A percentile compares a stretch with the other conserved stretches of the same genome.
phyloP scores from a whole-genome alignment of 495 filamentous ascomycete species.

The Aspergillus mulundensis region DNA sequence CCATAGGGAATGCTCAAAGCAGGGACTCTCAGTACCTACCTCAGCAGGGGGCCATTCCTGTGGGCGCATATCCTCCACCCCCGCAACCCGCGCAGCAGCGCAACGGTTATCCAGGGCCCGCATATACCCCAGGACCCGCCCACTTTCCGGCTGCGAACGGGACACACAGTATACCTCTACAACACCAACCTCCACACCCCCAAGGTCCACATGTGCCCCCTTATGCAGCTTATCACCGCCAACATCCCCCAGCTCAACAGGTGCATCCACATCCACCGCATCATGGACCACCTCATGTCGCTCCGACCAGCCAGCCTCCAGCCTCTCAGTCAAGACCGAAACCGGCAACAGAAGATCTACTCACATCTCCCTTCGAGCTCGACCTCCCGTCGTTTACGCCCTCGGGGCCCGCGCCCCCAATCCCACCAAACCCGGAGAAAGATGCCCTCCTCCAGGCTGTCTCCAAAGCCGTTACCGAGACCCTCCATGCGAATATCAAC shows the following conservation, averaged over 20 bases:
- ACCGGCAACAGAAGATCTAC: conserved; percentile 60
- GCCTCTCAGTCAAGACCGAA: conserved; percentile 42
- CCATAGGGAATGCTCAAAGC: conserved; percentile 6
- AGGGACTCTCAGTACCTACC: conserved; percentile 18
- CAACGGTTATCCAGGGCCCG: conserved; percentile 18
- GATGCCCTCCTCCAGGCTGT: conserved; percentile 79
- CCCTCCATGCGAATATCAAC: conserved; percentile 57
- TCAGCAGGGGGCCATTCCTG: conserved; percentile 1
- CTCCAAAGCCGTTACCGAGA: conserved; percentile 60
- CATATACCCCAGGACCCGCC: conserved; percentile 13
- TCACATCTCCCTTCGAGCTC: conserved; percentile 62
- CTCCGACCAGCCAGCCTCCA: conserved; percentile 19
- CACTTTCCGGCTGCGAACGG: conserved; percentile 15
- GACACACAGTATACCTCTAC: conserved; percentile 9
- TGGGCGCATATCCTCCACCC: neutral
- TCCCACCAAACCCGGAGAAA: conserved; percentile 95
- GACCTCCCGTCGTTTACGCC: conserved; percentile 57
- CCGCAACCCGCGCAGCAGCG: conserved; percentile 9
- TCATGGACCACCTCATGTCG: conserved; percentile 6
- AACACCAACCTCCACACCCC: conserved; percentile 20
- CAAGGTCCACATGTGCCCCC: conserved; percentile 9
- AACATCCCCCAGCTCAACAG: conserved; percentile 13
- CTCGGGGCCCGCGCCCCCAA: conserved; percentile 66
- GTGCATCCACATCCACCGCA: neutral
- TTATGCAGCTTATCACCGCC: conserved; percentile 13